Conservation (phyloP, 768 basidiomycete species). For the Boletellus ananas region DNA sequence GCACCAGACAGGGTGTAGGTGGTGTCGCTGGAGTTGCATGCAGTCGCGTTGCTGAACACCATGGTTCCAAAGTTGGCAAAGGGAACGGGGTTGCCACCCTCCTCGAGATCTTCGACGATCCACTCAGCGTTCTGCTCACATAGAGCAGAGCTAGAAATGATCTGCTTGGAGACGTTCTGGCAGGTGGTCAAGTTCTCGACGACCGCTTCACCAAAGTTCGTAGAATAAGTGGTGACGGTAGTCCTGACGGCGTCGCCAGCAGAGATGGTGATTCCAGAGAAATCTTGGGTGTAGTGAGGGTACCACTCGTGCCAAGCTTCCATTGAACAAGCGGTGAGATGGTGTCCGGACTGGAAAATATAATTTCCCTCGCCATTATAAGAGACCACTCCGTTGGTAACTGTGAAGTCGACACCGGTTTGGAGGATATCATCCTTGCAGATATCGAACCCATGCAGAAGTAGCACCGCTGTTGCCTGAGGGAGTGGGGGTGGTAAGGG, state of each 20-base stretch:
- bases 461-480: conserved; percentile 10
- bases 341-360: background rate
- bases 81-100: background rate
- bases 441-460: conserved; percentile 19
- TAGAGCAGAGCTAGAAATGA: conserved; percentile 15
- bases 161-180: background rate
- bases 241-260: conserved; percentile 16
- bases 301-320: conserved; percentile 25
- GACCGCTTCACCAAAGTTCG: conserved; percentile 15
- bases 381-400: background rate
- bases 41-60: conserved; percentile 11
- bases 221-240: conserved; percentile 15
- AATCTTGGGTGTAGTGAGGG: conserved; percentile 12
- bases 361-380: conserved; percentile 11
- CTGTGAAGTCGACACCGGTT: conserved; percentile 14
- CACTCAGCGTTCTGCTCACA: conserved; percentile 20
- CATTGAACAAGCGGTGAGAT: background rate
- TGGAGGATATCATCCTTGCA: conserved; percentile 16
- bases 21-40: conserved; percentile 1
- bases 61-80: conserved; percentile 22
- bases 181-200: conserved; percentile 20
- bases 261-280: conserved; percentile 13
- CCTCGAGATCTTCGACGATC: conserved; percentile 22
- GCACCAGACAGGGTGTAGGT: conserved; percentile 11
- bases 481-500: conserved; percentile 18